Evolutionary conservation across 495 filamentous ascomycete genomes (phyloP), one percentile per base, ranked within the genome.

Genomic region (Rusavskia elegans): DNA sequence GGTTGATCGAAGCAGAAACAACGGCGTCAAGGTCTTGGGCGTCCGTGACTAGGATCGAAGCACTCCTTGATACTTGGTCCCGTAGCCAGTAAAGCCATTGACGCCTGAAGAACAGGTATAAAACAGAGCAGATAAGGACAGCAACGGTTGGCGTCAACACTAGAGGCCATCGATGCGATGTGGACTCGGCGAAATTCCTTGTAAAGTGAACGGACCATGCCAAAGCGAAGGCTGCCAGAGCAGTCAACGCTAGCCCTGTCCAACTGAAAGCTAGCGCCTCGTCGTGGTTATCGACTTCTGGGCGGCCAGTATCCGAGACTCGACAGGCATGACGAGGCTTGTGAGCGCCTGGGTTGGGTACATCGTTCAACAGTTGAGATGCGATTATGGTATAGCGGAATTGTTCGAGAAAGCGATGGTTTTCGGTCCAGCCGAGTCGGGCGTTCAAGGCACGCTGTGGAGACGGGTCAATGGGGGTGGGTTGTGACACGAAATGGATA

Each of bases 341-440:
- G 59, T 75, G 60, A 16, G 57, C 49, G 27, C 53, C 58, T 32
- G 66, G 62, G 29, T 73, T 74, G 27, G 76, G 72, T 50, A 81
- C 79, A 49, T 87, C 82, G 57, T 76, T 85, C 49, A 98, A 70
- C 20, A 98, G 76, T 61, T 94, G 92, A 38, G 92, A 98, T 27
- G 90, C 89, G 48, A 97, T 82, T 54, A 98, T 90, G 32, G 89
- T 83, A 63, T 97, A 97, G 23, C 92, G 84, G 52, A 97, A 96
- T 59, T 90, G 84, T 71, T 98, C 92, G 45, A 98, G 75, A 60
- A 98, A 98, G 42, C 80, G 77, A 55, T 82, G 74, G 60, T 92
- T 95, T 55, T 95, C 88, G 52, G 80, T 81, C 57, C 82, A 76
- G 37, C 85, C 83, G 55, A 96, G 76, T 50, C 82, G 79, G 40